Percentiles rank a stretch among this genome's conserved stretches.
Conservation (phyloP, 805 yeast species). For the Candida insectalens region DNA sequence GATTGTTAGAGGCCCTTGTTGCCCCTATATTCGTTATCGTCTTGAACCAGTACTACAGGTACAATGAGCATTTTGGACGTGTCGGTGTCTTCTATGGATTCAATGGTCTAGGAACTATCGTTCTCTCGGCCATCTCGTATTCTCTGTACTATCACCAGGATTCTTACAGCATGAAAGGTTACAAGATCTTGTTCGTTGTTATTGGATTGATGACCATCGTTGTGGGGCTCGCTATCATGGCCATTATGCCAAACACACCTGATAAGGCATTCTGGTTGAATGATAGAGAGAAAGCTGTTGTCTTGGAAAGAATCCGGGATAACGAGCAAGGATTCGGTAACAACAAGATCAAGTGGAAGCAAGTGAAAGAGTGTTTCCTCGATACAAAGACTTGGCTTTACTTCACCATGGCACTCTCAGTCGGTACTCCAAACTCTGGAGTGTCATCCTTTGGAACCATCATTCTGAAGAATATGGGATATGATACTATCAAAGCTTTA, state of each 20-base stretch:
- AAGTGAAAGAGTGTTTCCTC: conserved; percentile 42
- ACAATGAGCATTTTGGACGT: conserved; percentile 27
- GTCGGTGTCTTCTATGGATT: not conserved
- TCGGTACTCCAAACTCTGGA: conserved; percentile 32
- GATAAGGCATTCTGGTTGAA: conserved; percentile 32
- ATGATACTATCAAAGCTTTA: conserved; percentile 14
- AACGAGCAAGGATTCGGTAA: conserved; percentile 32
- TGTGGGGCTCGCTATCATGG: conserved; percentile 18
- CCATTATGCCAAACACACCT: conserved; percentile 31
- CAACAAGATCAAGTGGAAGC: conserved; percentile 41
- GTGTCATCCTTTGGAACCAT: conserved; percentile 26
- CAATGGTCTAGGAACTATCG: conserved; percentile 26
- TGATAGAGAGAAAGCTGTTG: conserved; percentile 40
- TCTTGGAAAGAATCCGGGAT: conserved; percentile 15
- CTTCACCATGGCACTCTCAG: conserved; percentile 32
- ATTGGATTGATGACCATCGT: conserved; percentile 20
- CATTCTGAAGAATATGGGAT: conserved; percentile 24
- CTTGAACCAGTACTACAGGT: conserved; percentile 48
- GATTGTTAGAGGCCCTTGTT: conserved; percentile 42
- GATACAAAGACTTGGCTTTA: conserved; percentile 45
- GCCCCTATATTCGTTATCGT: conserved; percentile 48
- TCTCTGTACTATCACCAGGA: conserved; percentile 12
- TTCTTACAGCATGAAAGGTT: conserved; percentile 33
- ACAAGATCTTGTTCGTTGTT: conserved; percentile 22
- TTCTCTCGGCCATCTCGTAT: conserved; percentile 1